Evolutionary conservation across 441 rosid genomes (phyloP).

Genomic region (Metrosideros polymorpha): DNA sequence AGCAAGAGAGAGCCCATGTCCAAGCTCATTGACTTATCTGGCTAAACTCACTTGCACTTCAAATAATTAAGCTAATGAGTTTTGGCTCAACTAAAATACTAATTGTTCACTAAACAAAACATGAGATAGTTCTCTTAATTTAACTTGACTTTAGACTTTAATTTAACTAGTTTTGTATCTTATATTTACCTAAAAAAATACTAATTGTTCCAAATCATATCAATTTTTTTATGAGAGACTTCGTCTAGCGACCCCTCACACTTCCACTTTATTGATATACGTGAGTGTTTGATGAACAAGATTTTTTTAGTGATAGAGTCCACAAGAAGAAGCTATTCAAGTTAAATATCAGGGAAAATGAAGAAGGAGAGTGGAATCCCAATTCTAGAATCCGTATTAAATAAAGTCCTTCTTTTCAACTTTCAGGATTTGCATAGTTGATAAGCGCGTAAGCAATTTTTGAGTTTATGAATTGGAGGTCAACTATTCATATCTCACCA

Average conservation of each 20-base stretch:
- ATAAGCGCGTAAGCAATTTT: not conserved
- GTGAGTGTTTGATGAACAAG: not conserved
- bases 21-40: not conserved
- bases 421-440: no score
- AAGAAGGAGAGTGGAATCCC: not conserved
- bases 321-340: not conserved
- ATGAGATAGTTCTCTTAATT: no score
- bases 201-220: not conserved
- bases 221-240: not conserved
- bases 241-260: not conserved
- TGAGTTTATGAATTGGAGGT: not conserved
- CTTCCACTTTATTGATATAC: not conserved
- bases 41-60: not conserved
- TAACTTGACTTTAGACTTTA: no score
- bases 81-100: not conserved
- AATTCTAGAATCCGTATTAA: not conserved
- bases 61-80: not conserved
- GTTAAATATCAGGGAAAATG: not conserved
- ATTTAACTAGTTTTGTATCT: no score
- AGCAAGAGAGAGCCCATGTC: not conserved
- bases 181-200: no score
- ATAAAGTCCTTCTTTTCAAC: not conserved
- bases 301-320: not conserved
- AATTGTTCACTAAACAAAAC: no score
- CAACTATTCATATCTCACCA: not conserved